A percentile compares a stretch with the other conserved stretches of the same genome.
phyloP scores from a whole-genome alignment of 495 filamentous ascomycete genomes.

The Penicillium maclennaniae region DNA sequence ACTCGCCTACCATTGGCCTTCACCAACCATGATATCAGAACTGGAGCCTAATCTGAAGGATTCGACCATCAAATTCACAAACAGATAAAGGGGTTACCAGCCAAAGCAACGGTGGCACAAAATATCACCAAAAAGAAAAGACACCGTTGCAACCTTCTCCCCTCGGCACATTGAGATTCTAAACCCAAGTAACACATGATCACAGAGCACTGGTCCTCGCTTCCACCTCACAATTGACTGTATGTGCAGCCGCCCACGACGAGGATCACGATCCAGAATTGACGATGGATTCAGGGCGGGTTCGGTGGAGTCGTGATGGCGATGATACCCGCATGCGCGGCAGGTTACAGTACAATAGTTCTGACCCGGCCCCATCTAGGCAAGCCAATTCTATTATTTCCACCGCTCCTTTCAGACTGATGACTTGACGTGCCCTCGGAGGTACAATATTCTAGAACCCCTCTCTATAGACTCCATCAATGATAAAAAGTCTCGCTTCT shows the following conservation, averaged over 20 bases:
- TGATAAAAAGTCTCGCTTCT: not conserved
- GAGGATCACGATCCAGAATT: not conserved
- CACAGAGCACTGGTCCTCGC: not conserved
- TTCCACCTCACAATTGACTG: not conserved
- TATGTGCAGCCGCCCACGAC: not conserved
- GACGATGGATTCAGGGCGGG: not conserved
- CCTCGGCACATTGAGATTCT: not conserved
- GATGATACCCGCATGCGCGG: conserved; percentile 5
- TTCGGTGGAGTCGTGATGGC: conserved; percentile 6
- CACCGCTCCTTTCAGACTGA: not conserved
- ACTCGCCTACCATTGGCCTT: not conserved
- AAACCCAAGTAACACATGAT: conserved; percentile 2
- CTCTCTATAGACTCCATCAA: not conserved
- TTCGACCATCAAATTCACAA: not conserved
- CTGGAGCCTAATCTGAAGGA: not conserved
- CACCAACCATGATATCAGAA: conserved; percentile 1
- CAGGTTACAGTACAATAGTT: conserved; percentile 24
- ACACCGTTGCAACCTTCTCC: not conserved
- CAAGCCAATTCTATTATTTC: conserved; percentile 1
- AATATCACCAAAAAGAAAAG: not conserved
- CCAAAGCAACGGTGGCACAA: not conserved
- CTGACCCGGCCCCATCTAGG: conserved; percentile 1
- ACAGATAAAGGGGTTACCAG: not conserved
- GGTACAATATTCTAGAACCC: not conserved
- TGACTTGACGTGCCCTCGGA: not conserved